Evolutionary conservation across 192 early-diverging fungal species (phyloP).

Genomic region (Kickxella alabastrina): DNA sequence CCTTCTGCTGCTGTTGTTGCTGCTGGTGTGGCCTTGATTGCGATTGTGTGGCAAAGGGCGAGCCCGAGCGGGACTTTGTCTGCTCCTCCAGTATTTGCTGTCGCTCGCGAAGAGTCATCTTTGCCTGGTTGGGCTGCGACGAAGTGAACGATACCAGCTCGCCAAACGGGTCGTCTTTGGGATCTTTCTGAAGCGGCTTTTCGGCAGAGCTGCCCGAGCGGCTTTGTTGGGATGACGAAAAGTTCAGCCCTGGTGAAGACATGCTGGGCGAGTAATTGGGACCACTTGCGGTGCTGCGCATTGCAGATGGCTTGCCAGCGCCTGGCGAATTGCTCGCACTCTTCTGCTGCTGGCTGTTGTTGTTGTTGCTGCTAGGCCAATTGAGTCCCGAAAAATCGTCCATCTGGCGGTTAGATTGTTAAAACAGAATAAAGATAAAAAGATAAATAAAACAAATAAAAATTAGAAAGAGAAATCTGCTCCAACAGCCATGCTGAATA

Average conservation of each 20-base stretch:
- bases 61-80: slow-evolving; percentile 17
- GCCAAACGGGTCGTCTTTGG: slow-evolving; percentile 50
- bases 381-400: slow-evolving; percentile 32
- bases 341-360: slow-evolving; percentile 1
- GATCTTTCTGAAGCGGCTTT: slow-evolving; percentile 12
- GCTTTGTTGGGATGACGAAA: neutral
- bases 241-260: neutral
- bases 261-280: slow-evolving; percentile 44
- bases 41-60: slow-evolving; percentile 19
- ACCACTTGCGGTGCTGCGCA: neutral
- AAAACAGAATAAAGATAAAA: neutral
- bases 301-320: slow-evolving; percentile 8
- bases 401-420: slow-evolving; percentile 10
- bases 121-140: slow-evolving; percentile 16
- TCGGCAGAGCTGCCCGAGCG: slow-evolving; percentile 3
- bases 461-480: neutral
- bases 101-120: slow-evolving; percentile 44
- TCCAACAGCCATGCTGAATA: no score
- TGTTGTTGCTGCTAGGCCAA: slow-evolving; percentile 14
- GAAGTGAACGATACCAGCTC: slow-evolving; percentile 46
- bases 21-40: neutral
- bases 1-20: slow-evolving; percentile 4
- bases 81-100: slow-evolving; percentile 32
- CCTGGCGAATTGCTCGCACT: neutral
- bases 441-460: neutral